Base-by-base conservation (phyloP, 2,329 filamentous ascomycete genomes). In the Verticillium isaacii region DNA sequence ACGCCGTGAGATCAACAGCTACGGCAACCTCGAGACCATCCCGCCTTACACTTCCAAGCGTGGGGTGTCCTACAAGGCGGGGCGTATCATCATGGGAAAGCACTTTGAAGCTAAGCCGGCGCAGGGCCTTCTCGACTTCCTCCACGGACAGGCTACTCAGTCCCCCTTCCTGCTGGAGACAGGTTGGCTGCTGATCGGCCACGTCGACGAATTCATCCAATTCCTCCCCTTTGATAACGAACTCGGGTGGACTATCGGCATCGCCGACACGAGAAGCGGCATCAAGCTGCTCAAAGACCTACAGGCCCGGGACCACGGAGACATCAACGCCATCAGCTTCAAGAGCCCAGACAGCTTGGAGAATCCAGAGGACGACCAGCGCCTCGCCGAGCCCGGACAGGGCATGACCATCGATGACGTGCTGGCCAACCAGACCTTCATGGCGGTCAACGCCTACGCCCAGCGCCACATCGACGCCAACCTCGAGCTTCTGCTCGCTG, bases 11-110 rank as follows among this genome's bases (percentile, higher is more conserved):
- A 68, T 67, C 34, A 68, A 72, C 32, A 67, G 65, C 0, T 63
- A 58, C 3, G 71, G 76, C 0, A 78, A 78, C 60, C 56, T 78
- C 2, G 75, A 78, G 60, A 74, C 74, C 0, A 76, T 77, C 32
- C 76, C 74, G 5, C 75, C 76, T 0, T 60, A 64, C 11, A 56
- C 15, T 1, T 63, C 59, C 17, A 58, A 59, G 29, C 39, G 59
- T 19, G 61, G 59, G 1, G 56, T 61, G 3, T n/a, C n/a, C 25
- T 56, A 56, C 55, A 32, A 32, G 29, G 55, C 55, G 14, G 55
- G 55, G 12, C 55, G 55, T 32, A 29, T 56, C 15, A 56, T 56
- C 29, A 17, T 32, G 15, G 55, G 55, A n/a, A 32, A 56, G 55
- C 55, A 56, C 29, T 56, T 32, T 34, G 55, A 36, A 11, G n/a